Evolutionary conservation across 495 filamentous ascomycete species (phyloP).

Genomic region (Penicillium dipodomyicola): DNA sequence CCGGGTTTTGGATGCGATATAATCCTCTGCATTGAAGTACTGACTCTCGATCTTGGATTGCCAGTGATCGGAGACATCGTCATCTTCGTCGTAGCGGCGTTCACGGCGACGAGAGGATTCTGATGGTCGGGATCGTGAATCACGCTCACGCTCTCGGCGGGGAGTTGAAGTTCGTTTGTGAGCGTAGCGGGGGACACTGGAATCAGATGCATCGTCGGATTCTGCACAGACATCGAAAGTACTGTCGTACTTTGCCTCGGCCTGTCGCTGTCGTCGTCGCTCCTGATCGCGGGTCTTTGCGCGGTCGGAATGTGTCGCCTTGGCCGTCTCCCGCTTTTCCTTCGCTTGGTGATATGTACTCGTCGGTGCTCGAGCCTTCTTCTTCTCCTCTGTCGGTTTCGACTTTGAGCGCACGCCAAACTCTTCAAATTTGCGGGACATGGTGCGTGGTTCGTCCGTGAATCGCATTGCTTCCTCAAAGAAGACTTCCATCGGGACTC

Average conservation of each 20-base stretch:
- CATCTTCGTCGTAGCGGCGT: conserved; percentile 26
- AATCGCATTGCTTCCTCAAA: conserved; percentile 41
- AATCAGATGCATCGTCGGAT: conserved; percentile 36
- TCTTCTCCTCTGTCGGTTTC: conserved; percentile 36
- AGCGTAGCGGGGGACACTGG: conserved; percentile 10
- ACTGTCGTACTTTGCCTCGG: conserved; percentile 43
- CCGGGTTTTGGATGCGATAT: conserved; percentile 43
- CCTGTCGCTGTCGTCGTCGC: conserved; percentile 47
- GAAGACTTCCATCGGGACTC: conserved; percentile 39
- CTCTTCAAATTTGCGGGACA: conserved; percentile 44
- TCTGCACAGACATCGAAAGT: conserved; percentile 30
- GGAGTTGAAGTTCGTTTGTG: not conserved
- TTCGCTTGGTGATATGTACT: conserved; percentile 28
- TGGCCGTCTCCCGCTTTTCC: conserved; percentile 35
- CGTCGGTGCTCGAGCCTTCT: conserved; percentile 33
- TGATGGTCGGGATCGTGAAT: conserved; percentile 22
- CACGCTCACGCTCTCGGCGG: conserved; percentile 16
- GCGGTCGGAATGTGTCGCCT: conserved; percentile 33
- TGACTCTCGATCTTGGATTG: conserved; percentile 32
- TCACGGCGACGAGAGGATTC: conserved; percentile 21
- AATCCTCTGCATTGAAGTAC: conserved; percentile 30
- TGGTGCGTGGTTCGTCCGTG: conserved; percentile 38
- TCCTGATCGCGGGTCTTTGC: conserved; percentile 53
- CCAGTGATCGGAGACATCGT: conserved; percentile 28
- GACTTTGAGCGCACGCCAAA: conserved; percentile 38